Percentiles rank a stretch among this genome's conserved stretches.
Conservation (phyloP, 352 stramenopile species). For the Pythium sp. region DNA sequence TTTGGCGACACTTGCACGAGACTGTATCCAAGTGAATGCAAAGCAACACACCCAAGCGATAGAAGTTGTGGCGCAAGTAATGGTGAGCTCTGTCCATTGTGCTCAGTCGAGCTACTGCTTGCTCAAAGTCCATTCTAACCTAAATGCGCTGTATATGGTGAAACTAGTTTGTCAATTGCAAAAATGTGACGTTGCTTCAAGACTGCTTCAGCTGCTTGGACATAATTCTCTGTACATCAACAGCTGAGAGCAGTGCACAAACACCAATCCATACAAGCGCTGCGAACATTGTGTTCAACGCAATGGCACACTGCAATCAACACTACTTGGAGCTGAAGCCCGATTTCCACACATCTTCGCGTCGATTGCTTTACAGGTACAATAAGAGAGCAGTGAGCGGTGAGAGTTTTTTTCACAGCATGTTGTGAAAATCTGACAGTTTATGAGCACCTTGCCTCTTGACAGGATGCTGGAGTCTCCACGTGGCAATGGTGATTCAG, state of each 20-base stretch:
- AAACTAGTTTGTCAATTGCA: constrained; percentile 21
- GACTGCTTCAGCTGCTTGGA: constrained; percentile 27
- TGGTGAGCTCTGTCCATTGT: constrained; percentile 14
- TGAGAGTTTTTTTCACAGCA: background rate
- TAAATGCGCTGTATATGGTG: background rate
- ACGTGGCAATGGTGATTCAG: background rate
- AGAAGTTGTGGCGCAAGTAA: constrained; percentile 23
- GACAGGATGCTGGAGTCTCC: constrained; percentile 11
- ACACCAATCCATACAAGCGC: constrained; percentile 13
- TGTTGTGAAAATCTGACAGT: background rate
- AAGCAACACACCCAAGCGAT: constrained; percentile 18
- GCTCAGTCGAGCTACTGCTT: background rate
- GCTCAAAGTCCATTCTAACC: background rate
- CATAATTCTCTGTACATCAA: constrained; percentile 18
- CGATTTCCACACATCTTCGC: background rate
- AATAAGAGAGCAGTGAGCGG: background rate
- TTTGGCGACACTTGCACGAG: constrained; percentile 16
- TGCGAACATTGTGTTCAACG: constrained; percentile 29
- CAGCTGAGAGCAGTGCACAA: background rate
- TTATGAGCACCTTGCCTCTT: background rate
- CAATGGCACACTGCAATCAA: constrained; percentile 17
- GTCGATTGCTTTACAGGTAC: constrained; percentile 10
- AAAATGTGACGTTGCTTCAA: constrained; percentile 14
- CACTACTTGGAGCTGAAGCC: constrained; percentile 9
- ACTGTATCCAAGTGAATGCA: constrained; percentile 9